Conservation (phyloP, 1,284 basidiomycete species). For the Malassezia furfur region DNA sequence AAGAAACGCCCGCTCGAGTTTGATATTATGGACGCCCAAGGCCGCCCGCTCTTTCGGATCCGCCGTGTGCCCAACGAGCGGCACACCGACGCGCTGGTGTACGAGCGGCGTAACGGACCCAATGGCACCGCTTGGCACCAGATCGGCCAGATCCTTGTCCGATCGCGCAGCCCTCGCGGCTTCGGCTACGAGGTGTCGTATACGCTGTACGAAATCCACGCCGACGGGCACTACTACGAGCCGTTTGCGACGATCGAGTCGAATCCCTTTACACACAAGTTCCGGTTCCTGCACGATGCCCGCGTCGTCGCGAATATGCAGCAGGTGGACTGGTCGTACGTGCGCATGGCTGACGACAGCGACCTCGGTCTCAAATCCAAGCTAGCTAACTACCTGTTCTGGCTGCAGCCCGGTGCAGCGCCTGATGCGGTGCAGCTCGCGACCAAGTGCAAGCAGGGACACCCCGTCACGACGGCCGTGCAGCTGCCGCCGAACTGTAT, state of each 20-base stretch:
- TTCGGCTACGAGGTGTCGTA: neutral
- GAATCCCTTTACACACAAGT: neutral
- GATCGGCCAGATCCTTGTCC: neutral
- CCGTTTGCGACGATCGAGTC: neutral
- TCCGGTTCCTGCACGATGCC: neutral
- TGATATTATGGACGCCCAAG: neutral
- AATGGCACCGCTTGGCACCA: too few relatives aligned
- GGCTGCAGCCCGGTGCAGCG: neutral
- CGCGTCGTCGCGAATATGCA: neutral
- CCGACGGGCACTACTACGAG: neutral
- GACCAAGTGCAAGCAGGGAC: too few relatives aligned
- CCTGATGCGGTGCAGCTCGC: neutral
- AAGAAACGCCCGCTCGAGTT: neutral
- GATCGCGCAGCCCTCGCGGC: neutral
- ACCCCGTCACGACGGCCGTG: too few relatives aligned
- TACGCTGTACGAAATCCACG: neutral
- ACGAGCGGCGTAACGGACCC: too few relatives aligned
- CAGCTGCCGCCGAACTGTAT: too few relatives aligned
- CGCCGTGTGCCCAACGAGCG: neutral
- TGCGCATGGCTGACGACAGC: neutral
- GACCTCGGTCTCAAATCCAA: neutral
- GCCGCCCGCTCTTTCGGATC: neutral
- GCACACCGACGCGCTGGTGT: neutral
- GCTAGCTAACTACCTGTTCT: neutral
- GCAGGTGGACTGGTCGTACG: too few relatives aligned